These are phyloP conservation scores for Lenwebbia sp. DNA, from an alignment of 345 rosid species.

Conservation along the genomic window DNA sequence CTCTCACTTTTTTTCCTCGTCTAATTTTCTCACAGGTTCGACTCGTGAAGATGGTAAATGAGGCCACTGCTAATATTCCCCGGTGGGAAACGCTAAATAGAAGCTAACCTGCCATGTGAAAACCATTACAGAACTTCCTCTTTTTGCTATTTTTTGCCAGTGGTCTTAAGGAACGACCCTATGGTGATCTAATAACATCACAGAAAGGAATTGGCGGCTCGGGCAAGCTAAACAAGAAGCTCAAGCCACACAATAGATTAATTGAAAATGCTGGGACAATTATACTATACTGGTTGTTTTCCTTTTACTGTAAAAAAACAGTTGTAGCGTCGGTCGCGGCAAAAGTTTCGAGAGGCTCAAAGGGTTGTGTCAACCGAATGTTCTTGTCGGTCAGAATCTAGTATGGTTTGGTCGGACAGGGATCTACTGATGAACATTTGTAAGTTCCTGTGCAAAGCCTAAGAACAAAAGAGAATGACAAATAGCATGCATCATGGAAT, in stretches of 20 bases:
- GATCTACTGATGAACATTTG: not conserved
- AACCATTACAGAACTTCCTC: not conserved
- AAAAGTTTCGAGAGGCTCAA: not conserved
- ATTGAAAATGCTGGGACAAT: not conserved
- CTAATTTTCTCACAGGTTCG: slow-evolving; percentile 31
- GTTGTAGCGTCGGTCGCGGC: not conserved
- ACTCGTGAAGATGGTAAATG: slow-evolving; percentile 58
- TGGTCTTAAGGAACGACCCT: not conserved
- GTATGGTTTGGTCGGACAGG: not conserved
- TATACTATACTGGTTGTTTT: not conserved
- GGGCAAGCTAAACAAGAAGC: not conserved
- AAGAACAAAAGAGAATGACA: not conserved
- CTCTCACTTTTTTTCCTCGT: not conserved
- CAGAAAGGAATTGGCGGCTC: not conserved
- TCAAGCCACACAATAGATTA: not conserved
- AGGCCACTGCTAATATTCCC: slow-evolving; percentile 65
- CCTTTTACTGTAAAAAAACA: not conserved
- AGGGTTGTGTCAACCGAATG: not conserved
- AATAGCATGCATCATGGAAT: not conserved
- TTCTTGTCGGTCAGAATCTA: not conserved
- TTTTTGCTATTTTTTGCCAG: not conserved
- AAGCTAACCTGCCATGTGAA: slow-evolving; percentile 6
- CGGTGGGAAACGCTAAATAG: slow-evolving; percentile 33
- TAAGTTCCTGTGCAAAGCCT: not conserved
- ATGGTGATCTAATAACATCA: not conserved